phyloP scores from a whole-genome alignment of 2,329 filamentous ascomycete genomes.

The Monascus ruber region DNA sequence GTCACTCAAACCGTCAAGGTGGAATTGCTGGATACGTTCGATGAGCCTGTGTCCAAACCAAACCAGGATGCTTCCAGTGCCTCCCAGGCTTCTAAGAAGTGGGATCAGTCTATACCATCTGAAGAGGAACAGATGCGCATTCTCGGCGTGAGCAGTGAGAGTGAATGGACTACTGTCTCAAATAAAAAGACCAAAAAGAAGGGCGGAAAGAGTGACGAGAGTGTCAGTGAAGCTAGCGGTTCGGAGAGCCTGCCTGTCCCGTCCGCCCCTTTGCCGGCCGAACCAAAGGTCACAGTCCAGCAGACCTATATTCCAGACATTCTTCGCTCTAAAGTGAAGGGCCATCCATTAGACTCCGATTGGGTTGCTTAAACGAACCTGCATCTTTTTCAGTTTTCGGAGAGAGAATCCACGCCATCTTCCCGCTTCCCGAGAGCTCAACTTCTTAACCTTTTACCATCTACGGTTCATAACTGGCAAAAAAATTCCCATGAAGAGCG shows the following conservation, averaged over 20 bases:
- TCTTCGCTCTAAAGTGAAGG: slow-evolving; percentile 22
- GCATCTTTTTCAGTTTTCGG: too few relatives aligned
- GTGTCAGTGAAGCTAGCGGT: slow-evolving; percentile 34
- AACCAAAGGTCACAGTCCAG: slow-evolving; percentile 20
- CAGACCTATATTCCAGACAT: slow-evolving; percentile 24
- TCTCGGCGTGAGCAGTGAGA: slow-evolving; percentile 37
- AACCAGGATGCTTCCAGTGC: slow-evolving; percentile 5
- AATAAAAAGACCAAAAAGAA: slow-evolving; percentile 47
- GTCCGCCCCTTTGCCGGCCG: slow-evolving; percentile 6
- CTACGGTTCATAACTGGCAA: slow-evolving; percentile 2
- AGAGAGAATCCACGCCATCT: not conserved
- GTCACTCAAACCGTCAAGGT: slow-evolving; percentile 9
- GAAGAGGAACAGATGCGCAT: slow-evolving; percentile 52
- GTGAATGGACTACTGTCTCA: slow-evolving; percentile 51
- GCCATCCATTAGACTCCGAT: slow-evolving; percentile 35
- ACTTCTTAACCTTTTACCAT: slow-evolving; percentile 1
- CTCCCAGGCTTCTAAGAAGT: slow-evolving; percentile 23
- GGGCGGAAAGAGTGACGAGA: slow-evolving; percentile 29
- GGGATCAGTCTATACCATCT: slow-evolving; percentile 40
- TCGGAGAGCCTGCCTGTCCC: slow-evolving; percentile 21
- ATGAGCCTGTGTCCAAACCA: slow-evolving; percentile 10
- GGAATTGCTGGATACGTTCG: slow-evolving; percentile 34
- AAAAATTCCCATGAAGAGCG: slow-evolving; percentile 13
- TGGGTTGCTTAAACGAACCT: slow-evolving; percentile 26
- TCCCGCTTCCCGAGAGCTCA: not conserved